A percentile compares a stretch with the other conserved stretches of the same genome.
These are phyloP conservation scores for Luffa acutangula DNA, from an alignment of 306 rosid genomes.

Conservation along the genomic window DNA sequence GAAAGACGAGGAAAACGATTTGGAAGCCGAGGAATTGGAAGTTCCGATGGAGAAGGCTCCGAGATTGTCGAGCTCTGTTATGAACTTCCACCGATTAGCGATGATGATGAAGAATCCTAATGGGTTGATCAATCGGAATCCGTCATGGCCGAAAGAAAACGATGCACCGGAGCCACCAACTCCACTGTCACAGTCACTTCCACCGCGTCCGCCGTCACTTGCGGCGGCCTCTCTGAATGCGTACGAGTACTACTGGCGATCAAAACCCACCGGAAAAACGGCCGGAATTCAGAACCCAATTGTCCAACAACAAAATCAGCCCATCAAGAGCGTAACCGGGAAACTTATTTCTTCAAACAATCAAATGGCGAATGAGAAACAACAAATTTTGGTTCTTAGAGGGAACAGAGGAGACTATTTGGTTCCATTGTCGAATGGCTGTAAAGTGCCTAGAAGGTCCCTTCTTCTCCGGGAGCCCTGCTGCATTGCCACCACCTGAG, in stretches of 20 bases:
- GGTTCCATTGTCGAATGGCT: slow-evolving; percentile 44
- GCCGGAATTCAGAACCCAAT: slow-evolving; percentile 15
- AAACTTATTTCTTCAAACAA: slow-evolving; percentile 20
- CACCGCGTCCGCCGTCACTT: slow-evolving; percentile 32
- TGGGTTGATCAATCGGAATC: slow-evolving; percentile 42
- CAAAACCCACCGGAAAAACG: slow-evolving; percentile 25
- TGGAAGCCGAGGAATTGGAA: slow-evolving; percentile 12
- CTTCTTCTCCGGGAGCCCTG: slow-evolving; percentile 57
- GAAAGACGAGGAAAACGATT: slow-evolving; percentile 11
- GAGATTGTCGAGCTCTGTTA: slow-evolving; percentile 11
- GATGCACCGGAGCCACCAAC: slow-evolving; percentile 14
- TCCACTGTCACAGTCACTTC: slow-evolving; percentile 45
- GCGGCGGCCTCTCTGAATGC: slow-evolving; percentile 41
- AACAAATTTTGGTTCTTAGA: slow-evolving; percentile 34
- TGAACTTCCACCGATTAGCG: slow-evolving; percentile 34
- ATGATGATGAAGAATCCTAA: slow-evolving; percentile 36
- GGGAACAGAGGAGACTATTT: slow-evolving; percentile 59
- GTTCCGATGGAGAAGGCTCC: slow-evolving; percentile 11
- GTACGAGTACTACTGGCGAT: slow-evolving; percentile 60
- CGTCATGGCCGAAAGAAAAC: slow-evolving; percentile 33
- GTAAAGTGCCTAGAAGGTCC: slow-evolving; percentile 70
- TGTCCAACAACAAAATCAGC: slow-evolving; percentile 10
- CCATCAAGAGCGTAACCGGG: slow-evolving; percentile 6
- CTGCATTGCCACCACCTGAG: slow-evolving; percentile 86
- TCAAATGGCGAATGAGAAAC: slow-evolving; percentile 24